phyloP scores from a whole-genome alignment of 139 green algal species.

The Raphidocelis subcapitata region DNA sequence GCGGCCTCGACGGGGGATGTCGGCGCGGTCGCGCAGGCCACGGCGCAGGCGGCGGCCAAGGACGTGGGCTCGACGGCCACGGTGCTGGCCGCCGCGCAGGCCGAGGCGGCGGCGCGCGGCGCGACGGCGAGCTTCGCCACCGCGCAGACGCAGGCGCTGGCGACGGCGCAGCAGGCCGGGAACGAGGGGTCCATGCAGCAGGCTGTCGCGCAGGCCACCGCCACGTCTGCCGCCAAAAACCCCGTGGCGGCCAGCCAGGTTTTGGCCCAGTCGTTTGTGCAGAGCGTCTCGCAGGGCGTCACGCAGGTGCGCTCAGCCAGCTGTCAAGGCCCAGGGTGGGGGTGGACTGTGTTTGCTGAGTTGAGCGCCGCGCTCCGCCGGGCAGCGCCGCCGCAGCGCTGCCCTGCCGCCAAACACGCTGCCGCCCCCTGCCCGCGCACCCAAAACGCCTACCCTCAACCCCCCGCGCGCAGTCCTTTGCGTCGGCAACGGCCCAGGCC shows the following conservation, averaged over 20 bases:
- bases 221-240: not conserved
- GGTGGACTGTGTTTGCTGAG: not conserved
- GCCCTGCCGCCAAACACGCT: too few species aligned
- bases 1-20: conserved; percentile 5
- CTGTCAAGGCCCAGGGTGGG: not conserved
- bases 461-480: not conserved
- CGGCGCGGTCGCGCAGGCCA: conserved; percentile 7
- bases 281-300: not conserved
- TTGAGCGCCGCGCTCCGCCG: too few species aligned
- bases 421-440: too few species aligned
- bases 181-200: too few species aligned
- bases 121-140: conserved; percentile 2
- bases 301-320: not conserved
- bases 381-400: too few species aligned
- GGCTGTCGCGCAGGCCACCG: conserved; percentile 14
- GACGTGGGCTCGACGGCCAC: not conserved
- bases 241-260: conserved; percentile 6
- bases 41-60: conserved; percentile 1
- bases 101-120: not conserved
- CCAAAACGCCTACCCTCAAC: too few species aligned
- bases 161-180: too few species aligned
- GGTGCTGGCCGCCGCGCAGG: conserved; percentile 6
- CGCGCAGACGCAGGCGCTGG: not conserved
- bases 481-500: not conserved
- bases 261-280: conserved; percentile 5